Evolutionary conservation across 768 basidiomycete species (phyloP), one percentile per base, ranked within the genome.

Genomic region (Hericium rajendrae): DNA sequence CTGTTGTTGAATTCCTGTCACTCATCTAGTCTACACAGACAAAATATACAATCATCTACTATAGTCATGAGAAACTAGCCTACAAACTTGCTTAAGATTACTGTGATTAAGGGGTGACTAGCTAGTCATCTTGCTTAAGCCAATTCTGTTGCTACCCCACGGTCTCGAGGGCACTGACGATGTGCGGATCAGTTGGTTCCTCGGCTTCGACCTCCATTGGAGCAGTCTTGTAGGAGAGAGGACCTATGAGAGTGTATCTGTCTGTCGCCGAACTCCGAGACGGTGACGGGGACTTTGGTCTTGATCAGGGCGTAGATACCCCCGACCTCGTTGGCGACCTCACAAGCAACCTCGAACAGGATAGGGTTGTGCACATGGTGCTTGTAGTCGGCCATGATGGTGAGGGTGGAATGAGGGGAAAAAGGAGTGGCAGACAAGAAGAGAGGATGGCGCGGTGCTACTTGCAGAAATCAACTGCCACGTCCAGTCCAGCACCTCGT

Each of bases 221-320:
- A 0, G 95, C 95, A 1, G 91, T 86, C 77, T 98, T 98, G 85
- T 98, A 95, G 52, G 86, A 89, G 61, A 99, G 83, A n/a, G 97
- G 97, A 37, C 95, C 95, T 66, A 99, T 91, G 70, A 99, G 85
- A 64, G 86, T 90, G 76, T 95, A 97, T 67, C 94, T 81, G 73
- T 67, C 94, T 81, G 73, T 92, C 90, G 67, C 91, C 94, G 74
- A 88, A 98, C 73, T 98, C 97, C 56, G 85, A 84, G 68, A 94
- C 89, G 64, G 97, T 98, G 74, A 99, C 92, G 55, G 97, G 97
- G 57, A 97, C 94, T 70, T 99, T 99, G 53, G 97, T 98, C 76
- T 97, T 97, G 70, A 98, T 97, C 75, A 99, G 95, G 62, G 95
- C 97, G 80, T 97, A 97, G 73, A 97, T 97, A 60, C 95, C 95